Conservation (phyloP, 352 stramenopile genomes). For the Phytophthora pseudosyringae region DNA sequence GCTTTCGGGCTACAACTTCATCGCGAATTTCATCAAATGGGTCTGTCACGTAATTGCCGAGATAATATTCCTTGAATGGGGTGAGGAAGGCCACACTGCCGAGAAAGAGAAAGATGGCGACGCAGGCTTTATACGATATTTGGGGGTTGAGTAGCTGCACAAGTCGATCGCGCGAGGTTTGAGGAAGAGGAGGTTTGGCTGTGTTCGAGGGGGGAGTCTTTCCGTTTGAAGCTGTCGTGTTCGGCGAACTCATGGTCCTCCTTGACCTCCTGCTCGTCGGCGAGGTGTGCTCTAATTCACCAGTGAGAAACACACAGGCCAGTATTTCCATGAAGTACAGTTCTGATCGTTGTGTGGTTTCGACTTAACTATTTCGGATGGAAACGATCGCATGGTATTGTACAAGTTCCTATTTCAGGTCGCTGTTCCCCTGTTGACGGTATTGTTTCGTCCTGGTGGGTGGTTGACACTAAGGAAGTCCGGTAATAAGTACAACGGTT, state of each 20-base stretch:
- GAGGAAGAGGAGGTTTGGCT: background rate
- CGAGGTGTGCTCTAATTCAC: background rate
- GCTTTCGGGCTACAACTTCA: slow-evolving; percentile 24
- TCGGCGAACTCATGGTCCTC: slow-evolving; percentile 6
- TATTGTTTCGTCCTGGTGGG: no score
- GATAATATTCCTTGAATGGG: slow-evolving; percentile 38
- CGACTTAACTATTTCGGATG: background rate
- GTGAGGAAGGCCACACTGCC: slow-evolving; percentile 17
- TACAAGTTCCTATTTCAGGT: no score
- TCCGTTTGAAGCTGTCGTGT: background rate
- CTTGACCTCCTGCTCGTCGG: slow-evolving; percentile 1
- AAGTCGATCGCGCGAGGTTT: background rate
- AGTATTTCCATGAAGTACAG: slow-evolving; percentile 19
- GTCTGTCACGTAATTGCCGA: slow-evolving; percentile 33
- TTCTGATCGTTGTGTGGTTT: no score
- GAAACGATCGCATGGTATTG: background rate
- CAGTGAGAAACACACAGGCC: background rate
- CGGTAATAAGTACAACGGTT: no score
- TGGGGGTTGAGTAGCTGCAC: slow-evolving; percentile 20
- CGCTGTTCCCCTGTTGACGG: no score
- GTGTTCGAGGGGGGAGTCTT: background rate
- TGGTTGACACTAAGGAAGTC: no score
- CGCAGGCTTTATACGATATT: slow-evolving; percentile 26
- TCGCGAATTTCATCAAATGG: slow-evolving; percentile 34
- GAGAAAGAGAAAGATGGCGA: slow-evolving; percentile 28